Conservation (phyloP, 257 asterid species). For the Fraxinus cuspidata region DNA sequence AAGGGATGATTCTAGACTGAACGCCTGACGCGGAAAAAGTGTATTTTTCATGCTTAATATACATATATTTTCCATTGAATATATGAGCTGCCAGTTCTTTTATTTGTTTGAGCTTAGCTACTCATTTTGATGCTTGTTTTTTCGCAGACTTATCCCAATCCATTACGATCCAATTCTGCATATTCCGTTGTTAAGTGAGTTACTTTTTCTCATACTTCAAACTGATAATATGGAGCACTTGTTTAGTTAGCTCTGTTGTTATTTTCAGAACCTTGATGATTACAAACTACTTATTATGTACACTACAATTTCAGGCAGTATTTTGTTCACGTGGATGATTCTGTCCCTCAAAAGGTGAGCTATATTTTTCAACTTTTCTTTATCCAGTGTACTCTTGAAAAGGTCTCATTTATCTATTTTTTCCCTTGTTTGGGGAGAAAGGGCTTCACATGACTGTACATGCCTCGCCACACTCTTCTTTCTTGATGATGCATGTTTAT, state of each 20-base stretch:
- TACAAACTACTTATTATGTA: not conserved
- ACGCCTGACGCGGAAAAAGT: not conserved
- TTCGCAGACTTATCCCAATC: constrained; percentile 58
- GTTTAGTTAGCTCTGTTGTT: constrained; percentile 10
- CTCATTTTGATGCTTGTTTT: not conserved
- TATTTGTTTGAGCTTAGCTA: not conserved
- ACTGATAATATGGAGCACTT: not conserved
- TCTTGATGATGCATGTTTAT: not conserved
- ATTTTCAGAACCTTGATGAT: constrained; percentile 12
- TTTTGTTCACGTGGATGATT: constrained; percentile 54
- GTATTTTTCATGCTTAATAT: not conserved
- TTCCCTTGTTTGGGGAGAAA: not conserved
- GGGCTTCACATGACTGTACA: not conserved
- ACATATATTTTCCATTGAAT: not conserved
- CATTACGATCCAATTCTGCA: constrained; percentile 51
- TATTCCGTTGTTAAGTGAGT: constrained; percentile 64
- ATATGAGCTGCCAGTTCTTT: not conserved
- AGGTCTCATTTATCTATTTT: not conserved
- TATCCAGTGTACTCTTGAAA: not conserved
- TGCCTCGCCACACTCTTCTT: not conserved
- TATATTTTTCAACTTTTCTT: constrained; percentile 13
- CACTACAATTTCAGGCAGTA: constrained; percentile 48
- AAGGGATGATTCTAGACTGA: not conserved
- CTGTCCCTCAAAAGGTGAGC: constrained; percentile 57
- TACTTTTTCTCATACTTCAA: not conserved